These are phyloP conservation scores for Bipolaris sorokiniana DNA, from an alignment of 2,329 filamentous ascomycete species.

Conservation along the genomic window DNA sequence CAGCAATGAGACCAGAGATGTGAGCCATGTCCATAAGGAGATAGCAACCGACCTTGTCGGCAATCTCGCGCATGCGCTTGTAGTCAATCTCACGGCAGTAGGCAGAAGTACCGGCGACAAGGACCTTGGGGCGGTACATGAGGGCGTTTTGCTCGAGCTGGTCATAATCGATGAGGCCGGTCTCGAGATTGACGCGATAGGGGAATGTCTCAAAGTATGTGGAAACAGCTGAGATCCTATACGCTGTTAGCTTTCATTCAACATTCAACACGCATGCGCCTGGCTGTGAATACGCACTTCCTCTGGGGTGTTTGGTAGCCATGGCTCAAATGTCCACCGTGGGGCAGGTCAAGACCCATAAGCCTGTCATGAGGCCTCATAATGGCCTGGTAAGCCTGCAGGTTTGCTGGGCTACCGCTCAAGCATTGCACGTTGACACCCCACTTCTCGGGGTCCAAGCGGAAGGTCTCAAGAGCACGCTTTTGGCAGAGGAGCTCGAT, in stretches of 20 bases:
- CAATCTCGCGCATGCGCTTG: slow-evolving; percentile 85
- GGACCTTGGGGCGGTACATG: slow-evolving; percentile 92
- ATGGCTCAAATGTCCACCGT: slow-evolving; percentile 93
- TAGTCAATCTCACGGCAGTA: slow-evolving; percentile 98
- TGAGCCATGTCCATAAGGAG: slow-evolving; percentile 96
- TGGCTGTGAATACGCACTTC: slow-evolving; percentile 65
- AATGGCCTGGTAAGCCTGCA: slow-evolving; percentile 97
- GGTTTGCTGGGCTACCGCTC: slow-evolving; percentile 91
- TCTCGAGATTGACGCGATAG: slow-evolving; percentile 88
- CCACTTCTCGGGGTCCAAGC: slow-evolving; percentile 84
- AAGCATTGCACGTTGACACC: slow-evolving; percentile 91
- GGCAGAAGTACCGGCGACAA: slow-evolving; percentile 92
- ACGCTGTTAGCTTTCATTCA: slow-evolving; percentile 18
- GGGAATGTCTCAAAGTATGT: slow-evolving; percentile 99
- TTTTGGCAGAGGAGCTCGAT: slow-evolving; percentile 89
- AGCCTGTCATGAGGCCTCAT: slow-evolving; percentile 94
- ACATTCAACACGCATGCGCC: not conserved
- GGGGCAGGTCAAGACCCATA: slow-evolving; percentile 95
- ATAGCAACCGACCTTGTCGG: slow-evolving; percentile 90
- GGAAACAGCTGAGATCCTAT: slow-evolving; percentile 90
- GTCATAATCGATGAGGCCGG: slow-evolving; percentile 93
- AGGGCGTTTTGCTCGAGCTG: slow-evolving; percentile 85
- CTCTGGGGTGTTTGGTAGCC: slow-evolving; percentile 95
- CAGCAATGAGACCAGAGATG: slow-evolving; percentile 91
- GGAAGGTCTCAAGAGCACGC: slow-evolving; percentile 86